Evolutionary conservation across 75 land plant genomes (phyloP).

Genomic region (Azolla pinnata): DNA sequence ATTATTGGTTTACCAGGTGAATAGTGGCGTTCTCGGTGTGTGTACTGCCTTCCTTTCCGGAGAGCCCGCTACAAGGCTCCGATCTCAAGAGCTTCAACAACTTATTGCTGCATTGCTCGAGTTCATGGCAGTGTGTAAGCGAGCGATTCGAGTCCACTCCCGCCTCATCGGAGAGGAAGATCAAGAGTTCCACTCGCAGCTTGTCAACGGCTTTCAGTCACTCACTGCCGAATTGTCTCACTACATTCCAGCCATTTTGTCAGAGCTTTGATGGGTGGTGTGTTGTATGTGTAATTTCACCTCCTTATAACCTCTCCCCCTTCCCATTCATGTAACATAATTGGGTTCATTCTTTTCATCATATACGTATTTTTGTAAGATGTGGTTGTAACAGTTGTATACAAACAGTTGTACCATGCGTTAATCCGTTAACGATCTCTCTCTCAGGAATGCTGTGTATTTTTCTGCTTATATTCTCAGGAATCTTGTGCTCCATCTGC

Average conservation of each 20-base stretch:
- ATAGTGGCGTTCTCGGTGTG: slow-evolving; percentile 95
- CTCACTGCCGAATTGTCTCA: slow-evolving; percentile 94
- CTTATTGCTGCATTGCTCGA: slow-evolving; percentile 94
- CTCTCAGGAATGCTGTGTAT: no score
- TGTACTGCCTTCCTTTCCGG: slow-evolving; percentile 97
- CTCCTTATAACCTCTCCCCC: no score
- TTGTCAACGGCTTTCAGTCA: slow-evolving; percentile 97
- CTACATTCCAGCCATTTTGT: slow-evolving; percentile 92
- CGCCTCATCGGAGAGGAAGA: slow-evolving; percentile 97
- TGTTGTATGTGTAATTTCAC: no score
- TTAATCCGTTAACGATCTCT: no score
- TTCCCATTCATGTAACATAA: no score
- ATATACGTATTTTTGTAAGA: no score
- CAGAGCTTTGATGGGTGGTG: slow-evolving; percentile 80
- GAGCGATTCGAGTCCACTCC: slow-evolving; percentile 88
- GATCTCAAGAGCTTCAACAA: slow-evolving; percentile 94
- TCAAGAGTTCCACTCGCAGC: slow-evolving; percentile 98
- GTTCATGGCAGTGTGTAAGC: slow-evolving; percentile 99
- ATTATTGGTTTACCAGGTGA: no score
- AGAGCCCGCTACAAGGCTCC: slow-evolving; percentile 85
- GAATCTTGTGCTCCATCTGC: no score
- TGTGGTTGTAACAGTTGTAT: no score
- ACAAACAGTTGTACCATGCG: no score
- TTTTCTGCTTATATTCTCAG: no score
- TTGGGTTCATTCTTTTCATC: no score